Evolutionary conservation across 148 eudicot genomes (phyloP), one percentile per base, ranked within the genome.

Genomic region (Nepenthes gracilis): DNA sequence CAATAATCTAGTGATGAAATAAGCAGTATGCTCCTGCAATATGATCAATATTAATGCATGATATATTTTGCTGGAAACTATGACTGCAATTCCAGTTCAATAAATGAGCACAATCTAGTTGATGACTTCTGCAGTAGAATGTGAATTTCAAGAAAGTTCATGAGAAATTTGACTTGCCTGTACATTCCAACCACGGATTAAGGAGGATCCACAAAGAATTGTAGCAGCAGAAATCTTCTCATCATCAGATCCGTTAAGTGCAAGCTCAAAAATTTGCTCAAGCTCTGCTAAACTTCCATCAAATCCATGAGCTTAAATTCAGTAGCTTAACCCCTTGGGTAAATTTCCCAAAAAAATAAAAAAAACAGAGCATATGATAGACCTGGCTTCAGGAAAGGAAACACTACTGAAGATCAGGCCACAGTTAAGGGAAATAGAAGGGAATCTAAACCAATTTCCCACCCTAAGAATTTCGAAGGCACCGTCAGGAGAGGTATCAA

Each of bases 281-380:
- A 93, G 83, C 83, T 93, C 98, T 80, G 88, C 91, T 77, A 88
- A 84, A 84, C 98, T 93, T 93, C 89, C 95, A 93, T 93, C 75
- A 80, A 80, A 80, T 75, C 81, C 78, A 92, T 85, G 81, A 88
- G 84, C 87, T 83, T 73, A 79, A 83, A 71, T 81, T 92, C 83
- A 88, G 96, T 85, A 85, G 67, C 81, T 72, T 81, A 74, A 80
- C 66, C 69, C 74, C 67, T 75, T 67, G 60, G 64, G 64, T 62
- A 79, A 75, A 68, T 74, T 60, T 68, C 64, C 23, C 55, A 53
- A 36, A 15, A 63, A 40, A 32, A 38, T 36, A 63, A 33, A 23
- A 55, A 57, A 61, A 66, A 66, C 65, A 61, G 67, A 69, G 68
- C 71, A 72, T 67, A 2, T 72, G 57, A 62, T 59, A 71, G 58